A percentile compares a stretch with the other conserved stretches of the same genome.
phyloP scores from a whole-genome alignment of 2,329 filamentous ascomycete species.

The Aspergillus alliaceus region DNA sequence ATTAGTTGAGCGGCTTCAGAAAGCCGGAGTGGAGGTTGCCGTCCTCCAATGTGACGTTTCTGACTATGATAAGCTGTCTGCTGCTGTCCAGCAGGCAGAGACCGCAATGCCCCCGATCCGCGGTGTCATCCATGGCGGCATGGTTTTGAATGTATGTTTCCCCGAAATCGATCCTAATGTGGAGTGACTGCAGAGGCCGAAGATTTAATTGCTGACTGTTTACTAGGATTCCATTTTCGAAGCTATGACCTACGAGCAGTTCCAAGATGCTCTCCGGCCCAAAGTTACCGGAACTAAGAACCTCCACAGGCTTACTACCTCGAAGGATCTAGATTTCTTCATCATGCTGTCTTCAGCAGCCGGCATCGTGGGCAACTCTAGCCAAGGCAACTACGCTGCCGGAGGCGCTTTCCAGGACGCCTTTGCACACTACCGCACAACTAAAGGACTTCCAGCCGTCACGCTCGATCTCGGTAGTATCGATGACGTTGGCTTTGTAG shows the following conservation, averaged over 20 bases:
- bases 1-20: neutral
- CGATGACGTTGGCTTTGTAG: conserved; percentile 15
- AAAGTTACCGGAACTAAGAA: conserved; percentile 34
- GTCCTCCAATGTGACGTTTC: neutral
- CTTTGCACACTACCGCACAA: conserved; percentile 23
- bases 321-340: conserved; percentile 42
- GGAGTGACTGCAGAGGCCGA: no score
- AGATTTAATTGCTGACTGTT: no score
- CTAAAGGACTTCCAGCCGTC: conserved; percentile 17
- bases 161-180: no score
- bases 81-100: neutral
- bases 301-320: conserved; percentile 22
- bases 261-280: conserved; percentile 26
- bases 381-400: conserved; percentile 39
- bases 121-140: conserved; percentile 1
- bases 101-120: neutral
- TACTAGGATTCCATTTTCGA: conserved; percentile 11
- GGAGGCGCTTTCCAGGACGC: conserved; percentile 40
- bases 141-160: neutral
- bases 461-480: conserved; percentile 23
- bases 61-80: neutral
- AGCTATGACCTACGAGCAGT: conserved; percentile 35
- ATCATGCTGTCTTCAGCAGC: conserved; percentile 40
- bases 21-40: neutral
- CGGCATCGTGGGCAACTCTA: conserved; percentile 30